Conservation (phyloP, 345 rosid species). For the Physaria fendleri region DNA sequence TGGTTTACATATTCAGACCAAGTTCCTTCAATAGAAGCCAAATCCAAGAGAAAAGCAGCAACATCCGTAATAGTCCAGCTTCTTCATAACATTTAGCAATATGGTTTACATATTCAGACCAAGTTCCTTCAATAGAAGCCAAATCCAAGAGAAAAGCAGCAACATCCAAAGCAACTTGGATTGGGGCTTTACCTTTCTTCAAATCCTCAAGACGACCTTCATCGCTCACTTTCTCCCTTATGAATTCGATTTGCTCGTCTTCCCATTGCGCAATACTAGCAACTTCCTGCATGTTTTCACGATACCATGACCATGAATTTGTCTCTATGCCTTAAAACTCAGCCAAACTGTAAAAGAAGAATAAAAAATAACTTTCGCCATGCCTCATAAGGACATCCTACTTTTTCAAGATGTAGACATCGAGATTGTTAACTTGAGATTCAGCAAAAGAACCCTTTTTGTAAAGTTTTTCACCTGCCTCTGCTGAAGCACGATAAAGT, state of each 20-base stretch:
- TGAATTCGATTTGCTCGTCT: conserved; percentile 81
- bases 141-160: conserved; percentile 90
- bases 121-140: conserved; percentile 77
- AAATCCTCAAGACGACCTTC: conserved; percentile 75
- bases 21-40: conserved; percentile 78
- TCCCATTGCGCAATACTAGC: conserved; percentile 84
- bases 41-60: conserved; percentile 85
- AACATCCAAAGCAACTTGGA: conserved; percentile 75
- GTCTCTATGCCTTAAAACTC: not conserved
- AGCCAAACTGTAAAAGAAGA: not conserved
- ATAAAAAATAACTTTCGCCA: not conserved
- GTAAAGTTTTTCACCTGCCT: conserved; percentile 69
- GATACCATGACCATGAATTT: not conserved
- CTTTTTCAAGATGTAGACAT: conserved; percentile 53
- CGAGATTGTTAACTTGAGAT: conserved; percentile 51
- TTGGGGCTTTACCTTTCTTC: conserved; percentile 75
- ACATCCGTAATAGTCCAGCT: conserved; percentile 81
- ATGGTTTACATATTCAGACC: conserved; percentile 49
- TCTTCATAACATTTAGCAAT: conserved; percentile 67
- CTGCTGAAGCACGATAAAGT: conserved; percentile 55
- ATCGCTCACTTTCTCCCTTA: conserved; percentile 67
- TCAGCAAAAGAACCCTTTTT: conserved; percentile 71
- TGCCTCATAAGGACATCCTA: conserved; percentile 75
- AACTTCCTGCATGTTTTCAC: conserved; percentile 43
- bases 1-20: conserved; percentile 54